A percentile compares a stretch with the other conserved stretches of the same genome.
phyloP scores from a whole-genome alignment of 768 basidiomycete species.

The Postia placenta region DNA sequence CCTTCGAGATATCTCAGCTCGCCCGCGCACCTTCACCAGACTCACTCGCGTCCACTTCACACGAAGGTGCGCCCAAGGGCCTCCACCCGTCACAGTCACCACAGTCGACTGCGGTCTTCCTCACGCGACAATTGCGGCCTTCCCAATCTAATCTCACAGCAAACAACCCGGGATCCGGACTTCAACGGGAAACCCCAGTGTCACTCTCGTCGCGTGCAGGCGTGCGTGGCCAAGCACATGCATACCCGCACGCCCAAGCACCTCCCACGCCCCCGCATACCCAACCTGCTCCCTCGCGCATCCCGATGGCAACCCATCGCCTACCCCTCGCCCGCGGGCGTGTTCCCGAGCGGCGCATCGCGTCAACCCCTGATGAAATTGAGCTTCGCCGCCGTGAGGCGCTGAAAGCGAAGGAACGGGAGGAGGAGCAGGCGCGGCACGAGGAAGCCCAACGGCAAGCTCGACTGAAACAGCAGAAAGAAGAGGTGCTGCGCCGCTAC shows the following conservation, averaged over 20 bases:
- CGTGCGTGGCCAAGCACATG: too few species aligned
- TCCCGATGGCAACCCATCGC: slow-evolving; percentile 11
- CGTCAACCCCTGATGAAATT: slow-evolving; percentile 15
- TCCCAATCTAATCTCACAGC: slow-evolving; percentile 6
- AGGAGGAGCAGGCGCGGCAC: slow-evolving; percentile 13
- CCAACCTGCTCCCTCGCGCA: slow-evolving; percentile 12
- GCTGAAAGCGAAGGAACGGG: slow-evolving; percentile 12
- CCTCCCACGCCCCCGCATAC: neutral
- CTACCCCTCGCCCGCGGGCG: slow-evolving; percentile 9
- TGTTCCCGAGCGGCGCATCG: neutral
- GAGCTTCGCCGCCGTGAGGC: slow-evolving; percentile 14
- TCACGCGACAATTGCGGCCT: slow-evolving; percentile 1
- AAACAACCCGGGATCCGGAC: neutral
- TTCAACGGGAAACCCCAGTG: neutral
- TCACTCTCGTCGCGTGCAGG: too few species aligned
- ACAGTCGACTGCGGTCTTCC: neutral
- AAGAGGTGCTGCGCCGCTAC: slow-evolving; percentile 11
- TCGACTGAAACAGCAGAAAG: slow-evolving; percentile 20
- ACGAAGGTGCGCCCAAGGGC: slow-evolving; percentile 3
- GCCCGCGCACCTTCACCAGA: slow-evolving; percentile 4
- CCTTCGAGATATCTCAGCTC: slow-evolving; percentile 11
- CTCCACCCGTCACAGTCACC: slow-evolving; percentile 1
- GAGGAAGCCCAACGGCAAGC: slow-evolving; percentile 23
- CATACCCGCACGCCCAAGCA: slow-evolving; percentile 2
- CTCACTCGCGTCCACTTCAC: slow-evolving; percentile 9